These are phyloP conservation scores for Sporothrix mexicana DNA, from an alignment of 2,329 filamentous ascomycete genomes.

Conservation along the genomic window DNA sequence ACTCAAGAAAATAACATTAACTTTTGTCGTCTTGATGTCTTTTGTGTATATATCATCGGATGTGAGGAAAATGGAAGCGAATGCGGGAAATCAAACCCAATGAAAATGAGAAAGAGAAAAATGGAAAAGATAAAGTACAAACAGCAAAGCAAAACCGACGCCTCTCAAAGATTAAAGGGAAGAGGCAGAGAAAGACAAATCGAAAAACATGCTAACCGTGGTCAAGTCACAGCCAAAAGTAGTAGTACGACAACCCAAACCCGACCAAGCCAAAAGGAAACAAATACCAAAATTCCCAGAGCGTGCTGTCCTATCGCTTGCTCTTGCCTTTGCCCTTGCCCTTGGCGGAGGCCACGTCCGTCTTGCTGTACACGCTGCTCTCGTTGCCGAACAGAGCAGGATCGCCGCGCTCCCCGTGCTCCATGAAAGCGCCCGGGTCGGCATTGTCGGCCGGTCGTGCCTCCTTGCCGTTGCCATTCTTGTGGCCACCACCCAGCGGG, in stretches of 20 bases:
- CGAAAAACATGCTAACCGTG: neutral
- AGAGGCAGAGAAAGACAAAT: neutral
- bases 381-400: slow-evolving; percentile 75
- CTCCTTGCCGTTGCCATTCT: slow-evolving; percentile 55
- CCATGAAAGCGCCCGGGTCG: slow-evolving; percentile 76
- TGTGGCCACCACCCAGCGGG: neutral
- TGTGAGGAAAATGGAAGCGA: neutral
- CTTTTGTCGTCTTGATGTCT: slow-evolving; percentile 23
- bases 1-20: neutral
- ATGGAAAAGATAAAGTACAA: neutral
- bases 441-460: slow-evolving; percentile 69
- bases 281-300: neutral
- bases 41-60: slow-evolving; percentile 20
- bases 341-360: slow-evolving; percentile 45
- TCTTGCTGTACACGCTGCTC: slow-evolving; percentile 55
- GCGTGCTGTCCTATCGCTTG: slow-evolving; percentile 31
- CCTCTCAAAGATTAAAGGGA: neutral
- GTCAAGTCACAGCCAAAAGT: neutral
- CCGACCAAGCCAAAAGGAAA: neutral
- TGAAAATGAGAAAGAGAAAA: neutral
- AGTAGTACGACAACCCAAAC: neutral
- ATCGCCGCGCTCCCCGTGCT: slow-evolving; percentile 85
- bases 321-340: slow-evolving; percentile 39
- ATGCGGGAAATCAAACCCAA: neutral
- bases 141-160: neutral